phyloP scores from a whole-genome alignment of 1,284 basidiomycete genomes.

The Sutorius eximius region DNA sequence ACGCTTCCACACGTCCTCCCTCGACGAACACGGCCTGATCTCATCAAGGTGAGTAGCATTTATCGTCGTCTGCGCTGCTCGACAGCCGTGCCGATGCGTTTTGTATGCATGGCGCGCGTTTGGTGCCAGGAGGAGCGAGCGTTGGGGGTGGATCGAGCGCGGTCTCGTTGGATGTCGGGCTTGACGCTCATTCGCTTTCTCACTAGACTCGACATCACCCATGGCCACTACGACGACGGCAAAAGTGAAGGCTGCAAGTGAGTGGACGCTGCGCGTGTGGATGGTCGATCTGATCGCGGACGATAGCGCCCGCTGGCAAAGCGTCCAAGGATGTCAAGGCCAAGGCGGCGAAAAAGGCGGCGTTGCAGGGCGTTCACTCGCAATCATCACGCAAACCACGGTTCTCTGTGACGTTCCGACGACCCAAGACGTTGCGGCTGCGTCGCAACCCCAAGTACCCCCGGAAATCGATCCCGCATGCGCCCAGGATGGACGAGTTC shows the following conservation, averaged over 20 bases:
- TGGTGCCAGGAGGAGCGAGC: not conserved
- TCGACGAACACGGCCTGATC: slow-evolving; percentile 28
- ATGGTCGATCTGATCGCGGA: slow-evolving; percentile 5
- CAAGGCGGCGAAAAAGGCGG: slow-evolving; percentile 95
- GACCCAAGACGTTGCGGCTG: slow-evolving; percentile 92
- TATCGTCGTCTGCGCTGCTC: not conserved
- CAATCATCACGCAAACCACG: slow-evolving; percentile 83
- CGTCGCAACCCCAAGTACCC: slow-evolving; percentile 87
- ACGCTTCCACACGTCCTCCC: slow-evolving; percentile 1
- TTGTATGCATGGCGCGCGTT: not conserved
- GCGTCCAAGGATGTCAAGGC: slow-evolving; percentile 73
- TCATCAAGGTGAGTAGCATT: slow-evolving; percentile 28
- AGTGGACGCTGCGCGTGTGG: slow-evolving; percentile 22
- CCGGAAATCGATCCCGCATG: slow-evolving; percentile 91
- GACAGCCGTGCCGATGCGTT: not conserved
- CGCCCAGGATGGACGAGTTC: slow-evolving; percentile 97
- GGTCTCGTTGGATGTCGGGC: slow-evolving; percentile 18
- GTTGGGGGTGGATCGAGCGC: slow-evolving; percentile 21
- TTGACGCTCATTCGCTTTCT: slow-evolving; percentile 4
- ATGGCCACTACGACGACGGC: slow-evolving; percentile 66
- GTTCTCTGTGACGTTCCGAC: slow-evolving; percentile 91
- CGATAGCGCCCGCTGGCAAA: slow-evolving; percentile 21
- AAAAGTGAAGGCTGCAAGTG: slow-evolving; percentile 61
- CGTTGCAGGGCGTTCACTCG: slow-evolving; percentile 82
- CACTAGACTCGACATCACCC: slow-evolving; percentile 16